phyloP scores from a whole-genome alignment of 148 eudicot genomes.

The Camellia granthamiana region DNA sequence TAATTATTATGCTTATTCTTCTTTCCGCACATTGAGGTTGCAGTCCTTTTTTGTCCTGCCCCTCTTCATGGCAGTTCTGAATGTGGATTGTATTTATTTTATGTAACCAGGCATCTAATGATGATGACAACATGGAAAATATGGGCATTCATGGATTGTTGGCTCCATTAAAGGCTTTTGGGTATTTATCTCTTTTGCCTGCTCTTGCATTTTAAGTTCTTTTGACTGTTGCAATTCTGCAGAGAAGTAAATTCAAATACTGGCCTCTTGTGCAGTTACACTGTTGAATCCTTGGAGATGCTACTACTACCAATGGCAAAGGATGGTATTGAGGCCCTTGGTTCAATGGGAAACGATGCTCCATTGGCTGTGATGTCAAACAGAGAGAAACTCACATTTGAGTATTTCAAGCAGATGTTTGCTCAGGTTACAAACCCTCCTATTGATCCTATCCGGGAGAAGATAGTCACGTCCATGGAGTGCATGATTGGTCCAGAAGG shows the following conservation, averaged over 20 bases:
- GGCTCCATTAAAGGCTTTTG: constrained; percentile 95
- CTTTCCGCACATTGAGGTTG: not conserved
- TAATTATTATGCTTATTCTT: not conserved
- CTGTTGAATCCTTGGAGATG: constrained; percentile 90
- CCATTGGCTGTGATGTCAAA: constrained; percentile 98
- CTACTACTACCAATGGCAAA: constrained; percentile 95
- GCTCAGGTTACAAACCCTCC: constrained; percentile 99
- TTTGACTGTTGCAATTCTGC: not conserved
- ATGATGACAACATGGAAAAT: constrained; percentile 74
- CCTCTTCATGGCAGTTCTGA: constrained; percentile 11
- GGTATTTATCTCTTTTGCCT: constrained; percentile 41
- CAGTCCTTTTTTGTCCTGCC: not conserved
- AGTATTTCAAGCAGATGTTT: constrained; percentile 98
- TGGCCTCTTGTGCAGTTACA: constrained; percentile 53
- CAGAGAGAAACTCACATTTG: constrained; percentile 92
- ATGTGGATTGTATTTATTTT: not conserved
- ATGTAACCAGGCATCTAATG: constrained; percentile 53
- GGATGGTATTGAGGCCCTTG: constrained; percentile 95
- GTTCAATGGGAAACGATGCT: constrained; percentile 99
- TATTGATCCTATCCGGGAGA: constrained; percentile 96
- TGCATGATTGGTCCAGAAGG: constrained; percentile 99
- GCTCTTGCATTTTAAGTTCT: not conserved
- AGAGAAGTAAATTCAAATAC: not conserved
- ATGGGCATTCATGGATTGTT: constrained; percentile 90
- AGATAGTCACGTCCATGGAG: constrained; percentile 96